Base-by-base conservation (phyloP, 1,284 basidiomycete species). In the Heterobasidion occidentale region DNA sequence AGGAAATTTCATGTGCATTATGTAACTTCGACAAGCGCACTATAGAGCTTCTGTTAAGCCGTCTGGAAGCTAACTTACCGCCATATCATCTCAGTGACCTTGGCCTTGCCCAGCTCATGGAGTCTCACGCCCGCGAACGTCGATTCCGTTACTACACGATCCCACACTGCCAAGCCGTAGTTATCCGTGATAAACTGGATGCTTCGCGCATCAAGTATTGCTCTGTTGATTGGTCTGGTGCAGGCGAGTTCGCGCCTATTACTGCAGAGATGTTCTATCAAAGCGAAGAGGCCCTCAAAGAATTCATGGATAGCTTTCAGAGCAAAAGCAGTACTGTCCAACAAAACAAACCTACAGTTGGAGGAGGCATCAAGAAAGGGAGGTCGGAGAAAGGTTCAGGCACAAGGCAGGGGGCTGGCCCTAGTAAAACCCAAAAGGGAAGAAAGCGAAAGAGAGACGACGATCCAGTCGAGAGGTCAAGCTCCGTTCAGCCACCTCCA, bases 71-170 rank as follows among this genome's bases (percentile, higher is more conserved):
- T 62, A 75, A 68, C 57, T 72, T 74, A 7, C 86, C 85, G 17
- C 88, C 88, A 2, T 56, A 78, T 12, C 88, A 91, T 66, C 77
- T 92, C 5, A 73, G 73, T 50, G 88, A 94, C 68, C 72, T 89
- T 47, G 78, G 80, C 35, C 78, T 89, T 53, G 77, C 79, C 15
- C 80, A 81, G 51, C 66, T 90, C 33, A 81, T 84, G 73, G 92
- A 93, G 67, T 89, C 81, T 1, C 76, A 78, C 62, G 90, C 90
- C 5, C 81, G 91, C 48, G 88, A 94, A 71, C 84, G 89, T 36
- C 81, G 88, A 17, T 83, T 89, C 68, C 78, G 89, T 59, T 92
- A 89, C 67, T 92, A 83, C 70, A 90, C 88, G 1, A 66, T 84
- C 54, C 74, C 77, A 2, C 77, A 81, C 45, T 90, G 85, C 67